A percentile compares a stretch with the other conserved stretches of the same genome.
Conservation (phyloP, 1,284 basidiomycete species). For the Polyporus tsugae region DNA sequence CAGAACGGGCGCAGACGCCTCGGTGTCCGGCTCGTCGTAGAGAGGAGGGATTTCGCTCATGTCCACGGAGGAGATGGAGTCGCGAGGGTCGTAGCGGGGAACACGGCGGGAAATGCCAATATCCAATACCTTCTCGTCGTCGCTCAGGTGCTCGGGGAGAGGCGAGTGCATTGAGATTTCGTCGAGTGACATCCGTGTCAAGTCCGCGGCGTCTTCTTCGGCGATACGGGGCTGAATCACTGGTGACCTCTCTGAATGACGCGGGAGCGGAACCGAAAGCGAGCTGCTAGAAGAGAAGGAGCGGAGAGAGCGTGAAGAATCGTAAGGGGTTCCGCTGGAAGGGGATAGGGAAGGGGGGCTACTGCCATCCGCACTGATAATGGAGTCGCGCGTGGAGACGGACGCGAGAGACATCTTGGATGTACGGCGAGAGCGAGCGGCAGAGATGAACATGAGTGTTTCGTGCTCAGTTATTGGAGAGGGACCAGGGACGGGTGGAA, state of each 20-base stretch:
- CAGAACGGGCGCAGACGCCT: background rate
- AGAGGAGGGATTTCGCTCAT: constrained; percentile 52
- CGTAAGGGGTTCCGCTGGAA: constrained; percentile 33
- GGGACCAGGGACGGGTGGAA: constrained; percentile 61
- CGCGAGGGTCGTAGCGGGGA: constrained; percentile 14
- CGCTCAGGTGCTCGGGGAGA: constrained; percentile 36
- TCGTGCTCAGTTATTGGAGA: constrained; percentile 57
- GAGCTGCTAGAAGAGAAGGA: constrained; percentile 42
- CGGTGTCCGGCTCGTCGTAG: constrained; percentile 38
- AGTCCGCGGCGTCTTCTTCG: constrained; percentile 41
- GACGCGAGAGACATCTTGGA: constrained; percentile 45
- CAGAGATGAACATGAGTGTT: constrained; percentile 50
- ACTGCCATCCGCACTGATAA: constrained; percentile 35
- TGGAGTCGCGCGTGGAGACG: constrained; percentile 42
- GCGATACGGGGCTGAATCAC: constrained; percentile 38
- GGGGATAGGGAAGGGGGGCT: constrained; percentile 36
- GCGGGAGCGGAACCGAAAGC: constrained; percentile 33
- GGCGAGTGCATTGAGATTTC: constrained; percentile 37
- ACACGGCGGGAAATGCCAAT: constrained; percentile 29
- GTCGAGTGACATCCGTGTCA: constrained; percentile 41
- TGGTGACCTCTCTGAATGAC: constrained; percentile 32
- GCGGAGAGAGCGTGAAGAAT: constrained; percentile 40
- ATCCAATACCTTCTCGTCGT: constrained; percentile 38
- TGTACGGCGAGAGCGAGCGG: constrained; percentile 45
- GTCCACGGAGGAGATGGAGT: constrained; percentile 49